Percentiles rank a stretch among this genome's conserved stretches.
Evolutionary conservation across 306 rosid species (phyloP).

Genomic region (Aeschynomene evenia): DNA sequence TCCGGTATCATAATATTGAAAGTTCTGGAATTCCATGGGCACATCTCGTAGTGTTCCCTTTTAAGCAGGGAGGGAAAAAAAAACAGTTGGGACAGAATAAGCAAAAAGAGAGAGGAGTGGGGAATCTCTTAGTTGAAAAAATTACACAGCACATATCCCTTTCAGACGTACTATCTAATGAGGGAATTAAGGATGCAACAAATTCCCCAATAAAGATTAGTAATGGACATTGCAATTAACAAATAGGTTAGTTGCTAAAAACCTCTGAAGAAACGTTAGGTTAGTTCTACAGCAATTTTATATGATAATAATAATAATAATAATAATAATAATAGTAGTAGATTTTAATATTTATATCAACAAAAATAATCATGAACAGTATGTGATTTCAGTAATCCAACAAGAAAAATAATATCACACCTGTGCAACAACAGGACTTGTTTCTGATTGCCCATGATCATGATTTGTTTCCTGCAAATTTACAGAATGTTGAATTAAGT

Average conservation of each 20-base stretch:
- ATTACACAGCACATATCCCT: background rate
- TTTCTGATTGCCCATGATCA: constrained; percentile 44
- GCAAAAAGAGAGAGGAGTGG: too few species aligned
- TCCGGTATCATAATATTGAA: background rate
- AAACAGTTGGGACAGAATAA: too few species aligned
- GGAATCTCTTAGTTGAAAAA: background rate
- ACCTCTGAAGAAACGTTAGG: background rate
- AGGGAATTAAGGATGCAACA: background rate
- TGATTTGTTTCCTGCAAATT: constrained; percentile 56
- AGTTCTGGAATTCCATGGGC: background rate
- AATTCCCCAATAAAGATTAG: constrained; percentile 11
- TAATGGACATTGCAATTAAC: constrained; percentile 4
- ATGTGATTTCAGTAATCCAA: constrained; percentile 16
- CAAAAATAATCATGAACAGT: background rate
- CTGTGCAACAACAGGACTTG: constrained; percentile 45
- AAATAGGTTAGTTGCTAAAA: background rate
- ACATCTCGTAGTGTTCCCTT: too few species aligned
- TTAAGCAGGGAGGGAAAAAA: too few species aligned
- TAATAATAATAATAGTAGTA: constrained; percentile 7
- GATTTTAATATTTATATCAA: background rate
- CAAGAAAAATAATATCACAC: constrained; percentile 25
- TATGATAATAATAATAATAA: background rate
- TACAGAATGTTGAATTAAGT: background rate
- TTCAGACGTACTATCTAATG: background rate
- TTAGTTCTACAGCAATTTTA: constrained; percentile 17